Base-by-base conservation (phyloP, 352 stramenopile genomes). In the Pythium rishiriense region DNA sequence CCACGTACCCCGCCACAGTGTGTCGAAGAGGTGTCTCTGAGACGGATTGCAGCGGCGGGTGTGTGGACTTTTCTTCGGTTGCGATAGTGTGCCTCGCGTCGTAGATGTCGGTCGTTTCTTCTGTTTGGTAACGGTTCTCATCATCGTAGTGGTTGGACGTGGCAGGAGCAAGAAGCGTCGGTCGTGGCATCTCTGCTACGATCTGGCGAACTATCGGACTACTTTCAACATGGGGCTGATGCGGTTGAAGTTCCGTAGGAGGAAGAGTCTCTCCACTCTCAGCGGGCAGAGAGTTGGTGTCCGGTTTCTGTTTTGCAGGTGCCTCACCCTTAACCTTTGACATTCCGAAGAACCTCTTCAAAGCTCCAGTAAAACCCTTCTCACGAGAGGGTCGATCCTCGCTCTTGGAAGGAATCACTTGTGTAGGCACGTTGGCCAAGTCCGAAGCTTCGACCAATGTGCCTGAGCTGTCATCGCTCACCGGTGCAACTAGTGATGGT, bases 331-430 rank as follows among this genome's bases (percentile, higher is more conserved):
- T 66, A 8, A 33, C 61, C 37, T 66, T 67, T 8, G 65, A 63
- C 46, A 91, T 82, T 5, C 80, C 80, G 43, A 93, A 90, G 9
- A 93, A 85, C 0, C 84, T 72, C 65, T 91, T 91, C 0, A 93
- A 46, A 22, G 74, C 82, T 17, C 75, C 74, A 41, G 76, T 67
- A 24, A 93, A 78, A 1, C 83, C 46, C 39, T 58, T 60, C 6
- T 31, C 33, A 43, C 50, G 29, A 9, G 47, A 21, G 21, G 37
- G 37, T 12, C 66, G 72, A 10, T 42, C 29, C 14, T 74, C 66
- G 26, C 42, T 15, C 33, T 59, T 59, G 4, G 19, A 5, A n/a
- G 21, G 29, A 19, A 22, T 22, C 29, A 29, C 6, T 21, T 35
- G 50, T 14, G 19, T 26, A 19, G 21, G 39, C 4, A 54, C 12